Percentiles rank a stretch among this genome's conserved stretches.
Conservation (phyloP, 805 yeast species). For the Teunomyces stri region DNA sequence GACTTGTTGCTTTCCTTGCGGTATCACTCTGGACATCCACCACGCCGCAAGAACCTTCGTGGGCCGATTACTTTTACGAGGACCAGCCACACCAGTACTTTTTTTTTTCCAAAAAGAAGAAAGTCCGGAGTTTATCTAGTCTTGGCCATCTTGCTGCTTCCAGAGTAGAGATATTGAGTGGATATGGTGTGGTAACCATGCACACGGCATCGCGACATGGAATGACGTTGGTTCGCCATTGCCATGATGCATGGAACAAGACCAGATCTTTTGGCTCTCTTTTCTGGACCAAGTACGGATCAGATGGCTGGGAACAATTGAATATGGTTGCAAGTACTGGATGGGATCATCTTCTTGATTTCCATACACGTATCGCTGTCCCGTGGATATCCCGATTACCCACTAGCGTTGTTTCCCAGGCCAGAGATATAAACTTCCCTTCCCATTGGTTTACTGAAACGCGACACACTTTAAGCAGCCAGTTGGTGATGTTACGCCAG, state of each 20-base stretch:
- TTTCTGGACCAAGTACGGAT: background rate
- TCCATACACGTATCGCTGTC: background rate
- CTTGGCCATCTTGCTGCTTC: background rate
- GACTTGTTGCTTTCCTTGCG: background rate
- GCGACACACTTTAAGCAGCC: background rate
- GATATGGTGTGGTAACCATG: background rate
- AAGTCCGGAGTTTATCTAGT: background rate
- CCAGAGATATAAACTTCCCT: too few species aligned
- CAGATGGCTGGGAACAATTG: background rate
- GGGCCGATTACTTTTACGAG: slow-evolving; percentile 2
- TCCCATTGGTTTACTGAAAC: background rate
- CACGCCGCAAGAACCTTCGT: background rate
- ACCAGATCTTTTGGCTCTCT: too few species aligned
- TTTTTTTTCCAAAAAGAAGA: slow-evolving; percentile 4
- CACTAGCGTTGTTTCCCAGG: background rate
- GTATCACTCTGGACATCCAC: background rate
- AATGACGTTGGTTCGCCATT: too few species aligned
- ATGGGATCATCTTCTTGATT: background rate
- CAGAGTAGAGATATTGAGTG: background rate
- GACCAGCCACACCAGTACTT: slow-evolving; percentile 2
- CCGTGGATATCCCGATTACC: background rate
- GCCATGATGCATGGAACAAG: too few species aligned
- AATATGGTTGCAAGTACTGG: background rate
- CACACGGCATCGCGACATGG: too few species aligned
- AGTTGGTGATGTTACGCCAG: background rate